Base-by-base conservation (phyloP, 345 rosid species). In the Murraya paniculata region DNA sequence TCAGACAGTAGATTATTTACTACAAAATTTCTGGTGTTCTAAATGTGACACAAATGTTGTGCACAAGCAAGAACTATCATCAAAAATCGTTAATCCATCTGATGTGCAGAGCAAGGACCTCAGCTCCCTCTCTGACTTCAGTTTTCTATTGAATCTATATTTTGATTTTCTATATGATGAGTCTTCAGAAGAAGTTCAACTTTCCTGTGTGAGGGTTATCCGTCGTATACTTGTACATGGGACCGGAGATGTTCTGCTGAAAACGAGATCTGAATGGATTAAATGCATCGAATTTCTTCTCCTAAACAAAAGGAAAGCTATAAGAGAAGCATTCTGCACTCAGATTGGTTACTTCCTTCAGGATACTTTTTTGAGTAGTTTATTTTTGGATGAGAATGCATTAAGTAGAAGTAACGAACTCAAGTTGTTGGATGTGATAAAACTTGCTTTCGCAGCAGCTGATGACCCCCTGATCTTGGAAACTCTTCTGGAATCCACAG, bases 241-340 rank as follows among this genome's bases (percentile, higher is more conserved):
- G 73, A 36, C 88, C 71, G 72, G 81, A 28, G 89, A 91, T 84
- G 72, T 75, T 85, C 82, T 92, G 76, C 77, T 80, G 41, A 83
- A 78, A 79, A 84, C 82, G 75, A 89, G 88, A 82, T 79, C 78
- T 74, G 86, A 93, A 74, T 95, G 99, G 98, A 84, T 84, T 68
- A 83, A 77, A 77, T 92, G 96, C 86, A 64, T 95, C 70, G 81
- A 90, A 21, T 89, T 85, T 80, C 85, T 94, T 24, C 87, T 92
- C 10, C 87, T 89, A 60, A 91, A 90, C 87, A 86, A 74, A 84
- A 92, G 82, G 82, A 90, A 87, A 87, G 85, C 82, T 60, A 80
- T 93, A 71, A 89, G 99, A 89, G 98, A 95, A 82, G 89, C 91
- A 79, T 94, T 95, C 81, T 89, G 97, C 89, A 66, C 88, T 79